These are phyloP conservation scores for Baeospora myosura DNA, from an alignment of 1,284 basidiomycete species.

Conservation along the genomic window DNA sequence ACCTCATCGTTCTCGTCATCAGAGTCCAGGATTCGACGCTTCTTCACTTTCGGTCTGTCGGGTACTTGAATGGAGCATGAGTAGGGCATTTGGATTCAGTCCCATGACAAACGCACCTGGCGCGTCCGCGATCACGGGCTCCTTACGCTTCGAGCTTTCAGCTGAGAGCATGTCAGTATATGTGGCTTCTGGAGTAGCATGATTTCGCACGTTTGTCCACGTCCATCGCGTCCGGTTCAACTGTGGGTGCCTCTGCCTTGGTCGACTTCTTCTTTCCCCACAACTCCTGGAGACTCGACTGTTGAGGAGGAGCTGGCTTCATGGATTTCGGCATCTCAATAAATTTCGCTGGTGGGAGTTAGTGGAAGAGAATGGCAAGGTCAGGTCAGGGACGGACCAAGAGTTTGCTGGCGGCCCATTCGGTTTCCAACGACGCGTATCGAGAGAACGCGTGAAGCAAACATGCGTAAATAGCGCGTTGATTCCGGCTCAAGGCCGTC, in stretches of 20 bases:
- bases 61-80: slow-evolving; percentile 1
- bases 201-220: slow-evolving; percentile 20
- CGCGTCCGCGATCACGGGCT: slow-evolving; percentile 14
- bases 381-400: slow-evolving; percentile 33
- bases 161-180: slow-evolving; percentile 17
- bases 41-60: slow-evolving; percentile 37
- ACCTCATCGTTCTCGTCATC: slow-evolving; percentile 49
- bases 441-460: slow-evolving; percentile 31
- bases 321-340: slow-evolving; percentile 59
- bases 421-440: slow-evolving; percentile 18
- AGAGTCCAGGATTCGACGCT: slow-evolving; percentile 54
- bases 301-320: slow-evolving; percentile 59
- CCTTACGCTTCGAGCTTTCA: slow-evolving; percentile 36
- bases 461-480: slow-evolving; percentile 23
- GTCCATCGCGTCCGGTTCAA: slow-evolving; percentile 24
- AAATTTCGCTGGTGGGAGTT: slow-evolving; percentile 48
- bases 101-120: slow-evolving; percentile 17
- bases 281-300: slow-evolving; percentile 65
- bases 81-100: too few relatives aligned
- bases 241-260: slow-evolving; percentile 15
- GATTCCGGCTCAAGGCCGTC: not conserved
- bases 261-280: slow-evolving; percentile 51
- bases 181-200: slow-evolving; percentile 1
- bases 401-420: slow-evolving; percentile 67
- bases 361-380: not conserved